Evolutionary conservation across 2,329 filamentous ascomycete species (phyloP), one percentile per base, ranked within the genome.

Genomic region (Cadophora luteo-olivacea): DNA sequence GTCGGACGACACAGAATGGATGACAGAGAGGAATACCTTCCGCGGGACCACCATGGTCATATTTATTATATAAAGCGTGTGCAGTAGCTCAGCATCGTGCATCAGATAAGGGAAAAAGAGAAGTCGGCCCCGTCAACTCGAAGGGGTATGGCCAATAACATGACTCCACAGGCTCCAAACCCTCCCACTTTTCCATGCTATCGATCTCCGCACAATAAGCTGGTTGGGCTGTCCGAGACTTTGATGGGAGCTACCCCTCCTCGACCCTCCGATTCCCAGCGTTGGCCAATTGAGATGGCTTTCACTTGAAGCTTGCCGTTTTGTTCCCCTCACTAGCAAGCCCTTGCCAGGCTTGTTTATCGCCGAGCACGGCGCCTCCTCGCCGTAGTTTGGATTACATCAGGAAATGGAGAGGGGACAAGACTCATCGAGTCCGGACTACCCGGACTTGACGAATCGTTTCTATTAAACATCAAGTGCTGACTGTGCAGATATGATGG

Each of bases 21-120:
- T 4, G 6, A 38, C n/a, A 61, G 52, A 49, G 33, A 22, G 16
- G 29, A 61, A 41, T 14, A 25, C 16, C 38, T 29, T 22, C 57
- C 32, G 41, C 29, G 57, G 57, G n/a, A 49, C 3, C 41, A 33
- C 32, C 32, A 22, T 22, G 16, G 25, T 25, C 22, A 33, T 36
- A 58, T 19, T 41, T 58, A 62, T 65, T 49, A 61, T 61, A 49
- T 60, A 33, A 51, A 19, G 22, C 3, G 9, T 11, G 3, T 29
- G 19, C 55, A 41, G 41, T 65, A 65, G 64, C 64, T 60, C 12
- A 25, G 38, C 57, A 9, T 12, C 36, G 22, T 45, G 33, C 57
- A 60, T 41, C 33, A 38, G 57, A 60, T 41, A 60, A 60, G 57
- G 22, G 36, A 45, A 41, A 38, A 60, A 25, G 57, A 38, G 8